Evolutionary conservation across 495 filamentous ascomycete species (phyloP), one percentile per base, ranked within the genome.

Genomic region (Rhypophila decipiens): DNA sequence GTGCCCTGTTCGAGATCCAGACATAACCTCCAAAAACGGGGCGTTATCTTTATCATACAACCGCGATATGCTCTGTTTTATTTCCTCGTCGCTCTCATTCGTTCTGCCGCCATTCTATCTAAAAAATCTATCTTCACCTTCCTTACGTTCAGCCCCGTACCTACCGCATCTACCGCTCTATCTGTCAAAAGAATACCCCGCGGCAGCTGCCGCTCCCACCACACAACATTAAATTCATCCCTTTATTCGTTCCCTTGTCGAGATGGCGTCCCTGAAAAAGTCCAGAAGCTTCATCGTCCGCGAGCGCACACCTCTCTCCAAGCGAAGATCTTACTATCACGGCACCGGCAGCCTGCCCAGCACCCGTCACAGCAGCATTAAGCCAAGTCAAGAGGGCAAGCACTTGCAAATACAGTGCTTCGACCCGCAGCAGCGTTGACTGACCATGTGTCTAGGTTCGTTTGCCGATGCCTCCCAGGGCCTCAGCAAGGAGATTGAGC

Each of bases 401-500:
- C 49, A 34, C 47, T n/a, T n/a, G n/a, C n/a, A n/a, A n/a, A n/a
- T n/a, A 39, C 39, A 46, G 47, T 35, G 17, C 42, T 39, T 27
- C 37, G 38, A 35, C 41, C 13, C 29, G 36, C 31, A 31, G 18
- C 33, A 15, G 19, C 3, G 8, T 18, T 23, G 41, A 39, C 62
- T 65, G 47, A 65, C 55, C 40, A 61, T 61, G 52, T 39, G 45
- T 46, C 51, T 51, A 69, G 58, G 63, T 50, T 65, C 57, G 5
- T 67, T 70, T 51, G 62, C 57, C 55, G 66, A 70, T 53, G 54
- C 94, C 65, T 88, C 93, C 42, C 85, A 90, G 67, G 81, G 93
- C 64, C 80, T 97, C 42, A 68, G 86, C 54, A 73, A 82, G 48
- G 85, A 95, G 67, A 93, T 97, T 65, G 80, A 88, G 66, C 68